Evolutionary conservation across 2,329 filamentous ascomycete genomes (phyloP), one percentile per base, ranked within the genome.

Genomic region (Ophiostoma tasmaniense): DNA sequence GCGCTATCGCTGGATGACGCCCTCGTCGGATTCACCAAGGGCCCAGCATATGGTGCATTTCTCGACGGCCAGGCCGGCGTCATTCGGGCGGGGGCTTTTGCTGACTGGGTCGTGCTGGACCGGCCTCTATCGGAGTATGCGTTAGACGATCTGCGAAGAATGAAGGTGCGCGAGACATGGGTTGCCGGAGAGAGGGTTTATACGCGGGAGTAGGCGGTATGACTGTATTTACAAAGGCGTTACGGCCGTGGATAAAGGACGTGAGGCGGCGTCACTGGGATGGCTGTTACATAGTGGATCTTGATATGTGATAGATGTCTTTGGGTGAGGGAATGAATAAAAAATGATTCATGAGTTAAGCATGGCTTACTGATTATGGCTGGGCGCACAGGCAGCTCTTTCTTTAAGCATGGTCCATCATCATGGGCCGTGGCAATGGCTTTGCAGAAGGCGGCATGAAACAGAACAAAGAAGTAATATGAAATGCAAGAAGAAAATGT

Each of bases 61-160:
- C 78, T 85, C 66, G 86, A 89, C 64, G 83, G 81, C 0, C 82
- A 80, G 72, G 84, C 85, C 1, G 89, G 88, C 0, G 79, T 84
- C 0, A 88, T 91, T 37, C 77, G 80, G 68, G 76, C 80, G n/a
- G 87, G 87, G 0, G 85, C 84, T 0, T 86, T 85, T 75, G 89
- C 88, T 0, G 89, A 91, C 76, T 91, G 88, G 88, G 80, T 91
- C 3, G 87, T 91, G n/a, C 76, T 91, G 14, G 87, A 90, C 71
- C 75, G 79, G 71, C 82, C 85, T 62, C 74, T 90, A 0, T 83
- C 84, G 68, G 78, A 74, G 0, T 73, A 71, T 61, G 76, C 84
- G 39, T 70, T 84, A 2, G 86, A 88, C 70, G 79, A 80, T 14
- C 73, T 90, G 68, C 82, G 85, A 30, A 78, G 77, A 4, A 74